A percentile compares a stretch with the other conserved stretches of the same genome.
These are phyloP conservation scores for Metschnikowia rubicola DNA, from an alignment of 805 yeast genomes.

Conservation along the genomic window DNA sequence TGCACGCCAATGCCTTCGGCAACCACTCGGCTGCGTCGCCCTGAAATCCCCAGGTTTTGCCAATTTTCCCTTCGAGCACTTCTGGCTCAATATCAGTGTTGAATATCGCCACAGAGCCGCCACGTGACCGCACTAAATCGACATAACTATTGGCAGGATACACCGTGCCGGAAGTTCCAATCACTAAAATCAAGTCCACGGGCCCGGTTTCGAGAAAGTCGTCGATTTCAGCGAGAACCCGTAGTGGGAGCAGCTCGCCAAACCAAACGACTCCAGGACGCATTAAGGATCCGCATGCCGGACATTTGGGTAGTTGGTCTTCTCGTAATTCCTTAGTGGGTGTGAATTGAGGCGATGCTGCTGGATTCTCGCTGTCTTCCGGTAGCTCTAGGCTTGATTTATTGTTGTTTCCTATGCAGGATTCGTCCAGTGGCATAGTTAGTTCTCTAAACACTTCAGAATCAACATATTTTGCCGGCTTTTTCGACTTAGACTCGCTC, in stretches of 20 bases:
- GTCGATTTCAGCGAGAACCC: constrained; percentile 63
- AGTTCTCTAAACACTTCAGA: constrained; percentile 1
- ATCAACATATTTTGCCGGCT: constrained; percentile 12
- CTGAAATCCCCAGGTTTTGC: constrained; percentile 61
- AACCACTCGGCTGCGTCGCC: constrained; percentile 78
- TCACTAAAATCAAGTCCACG: constrained; percentile 73
- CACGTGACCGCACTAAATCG: constrained; percentile 65
- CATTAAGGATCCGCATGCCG: constrained; percentile 58
- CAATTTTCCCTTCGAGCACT: constrained; percentile 38
- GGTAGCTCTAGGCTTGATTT: background rate
- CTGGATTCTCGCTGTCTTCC: background rate
- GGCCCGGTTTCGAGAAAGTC: constrained; percentile 52
- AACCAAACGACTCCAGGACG: constrained; percentile 95
- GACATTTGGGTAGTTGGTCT: constrained; percentile 69
- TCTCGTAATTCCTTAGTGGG: constrained; percentile 49
- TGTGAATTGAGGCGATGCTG: constrained; percentile 41
- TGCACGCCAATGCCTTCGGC: constrained; percentile 55
- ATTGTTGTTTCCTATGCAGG: no score
- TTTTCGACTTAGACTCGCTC: constrained; percentile 17
- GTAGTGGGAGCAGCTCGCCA: constrained; percentile 80
- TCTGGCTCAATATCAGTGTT: constrained; percentile 61
- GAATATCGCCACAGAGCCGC: constrained; percentile 82
- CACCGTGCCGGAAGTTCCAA: constrained; percentile 81
- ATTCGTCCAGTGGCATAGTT: no score
- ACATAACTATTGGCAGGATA: constrained; percentile 95